Evolutionary conservation across 2,329 filamentous ascomycete genomes (phyloP), one percentile per base, ranked within the genome.

Genomic region (Neonectria hederae): DNA sequence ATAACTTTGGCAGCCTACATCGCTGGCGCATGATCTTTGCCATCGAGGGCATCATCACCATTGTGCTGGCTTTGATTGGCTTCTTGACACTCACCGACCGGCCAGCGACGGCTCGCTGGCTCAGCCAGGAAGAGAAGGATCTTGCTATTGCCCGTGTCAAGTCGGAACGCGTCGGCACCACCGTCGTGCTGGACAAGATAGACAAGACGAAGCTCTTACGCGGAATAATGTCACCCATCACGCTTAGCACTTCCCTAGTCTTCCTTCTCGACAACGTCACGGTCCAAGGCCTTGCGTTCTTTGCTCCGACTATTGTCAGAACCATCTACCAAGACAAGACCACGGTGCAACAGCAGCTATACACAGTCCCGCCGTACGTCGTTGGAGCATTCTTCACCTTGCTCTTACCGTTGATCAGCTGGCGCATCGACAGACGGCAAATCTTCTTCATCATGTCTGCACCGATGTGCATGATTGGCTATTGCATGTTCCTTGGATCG

Each of bases 261-360:
- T 89, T 90, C 79, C 77, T 90, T 2, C 82, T 90, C 63, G 82
- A 89, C 81, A 90, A 89, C 77, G 87, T 92, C 74, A 92, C 90
- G 0, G 90, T 92, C 4, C 89, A 92, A 73, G 90, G 90, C 5
- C 81, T 92, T 4, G 87, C 87, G 3, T 91, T 92, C 82, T 93
- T 92, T 78, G 80, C 86, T 0, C 90, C 90, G 0, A 92, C 89
- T 0, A 92, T 93, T 68, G 88, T 92, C 52, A 77, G 78, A 38
- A 90, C 86, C 21, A 91, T 51, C n/a, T 51, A 51, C 19, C 8
- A 6, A 28, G 26, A 51, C 2, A 51, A 51, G 28, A 68, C 69
- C 1, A 83, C 87, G 2, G 81, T 92, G 14, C 84, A 83, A 1
- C 87, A 92, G 73, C 91, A 93, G 76, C 84, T 92, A 0, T 86